Base-by-base conservation (phyloP, 331 rosid species). In the Rhamnella rubrinervis region DNA sequence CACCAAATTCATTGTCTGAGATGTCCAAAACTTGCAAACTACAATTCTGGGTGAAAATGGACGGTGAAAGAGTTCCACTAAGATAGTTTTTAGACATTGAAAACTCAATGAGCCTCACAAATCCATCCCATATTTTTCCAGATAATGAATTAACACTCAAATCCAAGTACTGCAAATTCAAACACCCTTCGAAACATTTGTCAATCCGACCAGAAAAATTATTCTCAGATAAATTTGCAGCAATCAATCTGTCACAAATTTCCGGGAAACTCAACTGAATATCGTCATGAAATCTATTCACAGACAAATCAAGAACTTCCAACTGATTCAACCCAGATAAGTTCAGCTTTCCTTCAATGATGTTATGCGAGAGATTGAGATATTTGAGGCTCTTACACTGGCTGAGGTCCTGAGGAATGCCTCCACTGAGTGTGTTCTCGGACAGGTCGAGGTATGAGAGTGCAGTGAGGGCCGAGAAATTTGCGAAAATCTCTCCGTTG, bases 321-420 rank as follows among this genome's bases (percentile, higher is more conserved):
- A 95, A 40, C 25, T 68, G 84, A 49, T n/a, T 82, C 81, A 95
- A 79, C 19, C 95, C 90, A 13, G 82, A 71, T 63, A 91, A 75
- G 39, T 83, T 86, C 40, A 95, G 63, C 63, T 71, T 61, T 1
- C 87, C 90, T 0, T 41, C 75, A 1, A 95, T 71, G 62, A 85
- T 85, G 69, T 95, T 95, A 64, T 82, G 91, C 0, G 99, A 95
- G 40, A 95, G 78, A 66, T 95, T 95, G 71, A 95, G 90, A 68
- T 70, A 23, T 46, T 55, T 61, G 16, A 95, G 96, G 55, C 83
- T 85, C 8, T 63, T 78, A 78, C 96, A 87, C 69, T 59, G 69
- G 73, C 83, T 86, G 75, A 95, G 60, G 26, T 95, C 96, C 46
- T 63, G 76, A 1, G 89, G 93, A 66, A 95, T 75, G 35, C 18